A percentile compares a stretch with the other conserved stretches of the same genome.
Evolutionary conservation across 495 filamentous ascomycete genomes (phyloP).

Genomic region (Aspergillus carlsbadensis): DNA sequence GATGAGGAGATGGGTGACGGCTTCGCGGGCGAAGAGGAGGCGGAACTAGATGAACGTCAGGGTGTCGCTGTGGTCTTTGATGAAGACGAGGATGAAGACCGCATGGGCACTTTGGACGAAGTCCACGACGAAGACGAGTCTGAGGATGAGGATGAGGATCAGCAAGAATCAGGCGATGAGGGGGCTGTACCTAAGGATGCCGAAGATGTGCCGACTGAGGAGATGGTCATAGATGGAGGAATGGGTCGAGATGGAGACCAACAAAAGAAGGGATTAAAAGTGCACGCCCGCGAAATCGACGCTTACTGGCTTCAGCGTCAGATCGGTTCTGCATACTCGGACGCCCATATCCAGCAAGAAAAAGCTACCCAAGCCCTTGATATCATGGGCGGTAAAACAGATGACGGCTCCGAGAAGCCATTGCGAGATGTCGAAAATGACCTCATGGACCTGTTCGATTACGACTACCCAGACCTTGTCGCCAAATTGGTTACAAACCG

Average conservation of each 20-base stretch:
- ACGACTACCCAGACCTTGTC: constrained; percentile 91
- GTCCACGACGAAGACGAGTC: constrained; percentile 73
- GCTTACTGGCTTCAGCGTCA: constrained; percentile 96
- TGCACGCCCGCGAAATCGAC: constrained; percentile 86
- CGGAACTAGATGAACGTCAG: constrained; percentile 86
- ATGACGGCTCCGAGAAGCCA: constrained; percentile 77
- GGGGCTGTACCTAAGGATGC: constrained; percentile 48
- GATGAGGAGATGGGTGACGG: constrained; percentile 80
- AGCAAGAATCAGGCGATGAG: constrained; percentile 53
- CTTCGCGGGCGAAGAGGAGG: constrained; percentile 58
- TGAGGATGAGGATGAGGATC: constrained; percentile 66
- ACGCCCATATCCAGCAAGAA: constrained; percentile 86
- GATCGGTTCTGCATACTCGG: constrained; percentile 80
- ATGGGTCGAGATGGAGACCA: constrained; percentile 37
- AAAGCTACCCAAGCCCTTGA: constrained; percentile 80
- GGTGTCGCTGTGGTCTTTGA: constrained; percentile 98
- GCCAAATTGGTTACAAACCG: constrained; percentile 89
- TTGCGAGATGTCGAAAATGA: constrained; percentile 96
- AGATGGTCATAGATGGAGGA: constrained; percentile 77
- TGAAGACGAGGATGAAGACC: constrained; percentile 88
- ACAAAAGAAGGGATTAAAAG: constrained; percentile 56
- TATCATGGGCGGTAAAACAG: constrained; percentile 71
- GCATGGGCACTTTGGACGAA: constrained; percentile 68
- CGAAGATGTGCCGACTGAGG: constrained; percentile 56
- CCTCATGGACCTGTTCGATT: constrained; percentile 96